These are phyloP conservation scores for Xylariaceae sp. DNA, from an alignment of 2,329 filamentous ascomycete genomes.

Conservation along the genomic window DNA sequence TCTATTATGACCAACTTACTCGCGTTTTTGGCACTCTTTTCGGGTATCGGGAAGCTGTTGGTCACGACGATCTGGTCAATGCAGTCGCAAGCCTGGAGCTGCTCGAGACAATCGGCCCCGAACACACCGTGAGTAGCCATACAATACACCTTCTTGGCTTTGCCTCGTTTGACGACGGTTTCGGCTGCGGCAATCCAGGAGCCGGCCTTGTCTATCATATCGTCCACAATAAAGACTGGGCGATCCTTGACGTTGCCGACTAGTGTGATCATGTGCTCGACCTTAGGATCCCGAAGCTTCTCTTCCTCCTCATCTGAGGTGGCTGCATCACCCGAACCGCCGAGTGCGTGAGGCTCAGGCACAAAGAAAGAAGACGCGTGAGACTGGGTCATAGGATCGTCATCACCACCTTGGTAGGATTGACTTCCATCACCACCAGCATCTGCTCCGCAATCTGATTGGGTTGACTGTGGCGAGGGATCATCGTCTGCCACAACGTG, in stretches of 20 bases:
- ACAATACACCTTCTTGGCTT: slow-evolving; percentile 92
- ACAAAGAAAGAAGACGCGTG: slow-evolving; percentile 81
- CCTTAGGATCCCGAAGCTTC: slow-evolving; percentile 74
- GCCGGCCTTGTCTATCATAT: slow-evolving; percentile 97
- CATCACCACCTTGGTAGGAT: slow-evolving; percentile 50
- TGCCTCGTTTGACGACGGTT: slow-evolving; percentile 90
- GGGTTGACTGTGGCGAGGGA: slow-evolving; percentile 65
- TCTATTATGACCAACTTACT: slow-evolving; percentile 90
- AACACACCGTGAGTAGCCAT: slow-evolving; percentile 97
- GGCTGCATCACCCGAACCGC: slow-evolving; percentile 80
- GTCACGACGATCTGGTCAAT: slow-evolving; percentile 95
- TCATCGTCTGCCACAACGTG: slow-evolving; percentile 96
- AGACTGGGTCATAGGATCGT: slow-evolving; percentile 81
- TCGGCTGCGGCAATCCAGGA: slow-evolving; percentile 98
- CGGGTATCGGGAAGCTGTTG: slow-evolving; percentile 91
- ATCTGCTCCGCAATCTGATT: slow-evolving; percentile 53
- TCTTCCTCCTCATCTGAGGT: slow-evolving; percentile 93
- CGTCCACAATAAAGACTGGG: slow-evolving; percentile 92
- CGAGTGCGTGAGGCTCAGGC: slow-evolving; percentile 70
- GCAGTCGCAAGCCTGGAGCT: slow-evolving; percentile 89
- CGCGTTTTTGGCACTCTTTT: slow-evolving; percentile 68
- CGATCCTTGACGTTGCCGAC: slow-evolving; percentile 90
- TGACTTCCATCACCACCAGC: slow-evolving; percentile 63
- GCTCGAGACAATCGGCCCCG: slow-evolving; percentile 83
- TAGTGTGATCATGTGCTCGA: slow-evolving; percentile 96